A percentile compares a stretch with the other conserved stretches of the same genome.
Evolutionary conservation across 345 rosid species (phyloP).

Genomic region (Eutrema japonicum): DNA sequence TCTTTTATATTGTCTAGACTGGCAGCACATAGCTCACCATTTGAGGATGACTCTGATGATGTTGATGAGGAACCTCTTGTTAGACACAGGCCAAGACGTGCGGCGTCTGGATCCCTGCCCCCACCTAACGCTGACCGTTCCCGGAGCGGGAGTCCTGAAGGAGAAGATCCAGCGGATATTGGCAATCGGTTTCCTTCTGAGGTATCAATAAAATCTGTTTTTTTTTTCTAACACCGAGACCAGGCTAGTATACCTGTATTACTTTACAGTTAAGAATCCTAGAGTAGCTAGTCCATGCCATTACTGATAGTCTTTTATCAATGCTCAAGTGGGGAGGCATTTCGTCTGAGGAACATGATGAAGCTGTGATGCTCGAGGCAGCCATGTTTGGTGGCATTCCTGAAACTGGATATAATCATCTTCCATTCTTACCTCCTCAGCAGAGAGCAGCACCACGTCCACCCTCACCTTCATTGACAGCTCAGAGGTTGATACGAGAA

Average conservation of each 20-base stretch:
- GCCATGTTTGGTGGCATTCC: slow-evolving; percentile 99
- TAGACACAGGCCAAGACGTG: slow-evolving; percentile 69
- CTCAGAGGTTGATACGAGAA: slow-evolving; percentile 95
- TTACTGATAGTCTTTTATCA: slow-evolving; percentile 28
- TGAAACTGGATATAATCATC: slow-evolving; percentile 66
- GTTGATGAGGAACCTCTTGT: slow-evolving; percentile 72
- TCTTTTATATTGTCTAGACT: slow-evolving; percentile 49
- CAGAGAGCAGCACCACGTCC: slow-evolving; percentile 66
- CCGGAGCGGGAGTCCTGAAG: slow-evolving; percentile 64
- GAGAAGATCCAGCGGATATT: slow-evolving; percentile 50
- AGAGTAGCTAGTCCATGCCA: slow-evolving; percentile 17
- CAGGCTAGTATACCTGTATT: not conserved
- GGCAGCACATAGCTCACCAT: slow-evolving; percentile 68
- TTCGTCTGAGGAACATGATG: slow-evolving; percentile 98
- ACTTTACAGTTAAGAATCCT: slow-evolving; percentile 1
- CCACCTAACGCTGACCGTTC: slow-evolving; percentile 58
- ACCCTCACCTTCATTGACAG: slow-evolving; percentile 90
- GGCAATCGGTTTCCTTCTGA: slow-evolving; percentile 72
- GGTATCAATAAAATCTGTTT: slow-evolving; percentile 37
- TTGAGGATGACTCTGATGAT: slow-evolving; percentile 75
- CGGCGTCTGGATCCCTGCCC: slow-evolving; percentile 52
- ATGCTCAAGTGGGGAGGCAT: slow-evolving; percentile 95
- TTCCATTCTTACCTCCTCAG: slow-evolving; percentile 47
- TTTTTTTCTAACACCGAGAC: not conserved
- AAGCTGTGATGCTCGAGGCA: slow-evolving; percentile 99